Base-by-base conservation (phyloP, 148 eudicot species). In the Mesembryanthemum crystallinum region DNA sequence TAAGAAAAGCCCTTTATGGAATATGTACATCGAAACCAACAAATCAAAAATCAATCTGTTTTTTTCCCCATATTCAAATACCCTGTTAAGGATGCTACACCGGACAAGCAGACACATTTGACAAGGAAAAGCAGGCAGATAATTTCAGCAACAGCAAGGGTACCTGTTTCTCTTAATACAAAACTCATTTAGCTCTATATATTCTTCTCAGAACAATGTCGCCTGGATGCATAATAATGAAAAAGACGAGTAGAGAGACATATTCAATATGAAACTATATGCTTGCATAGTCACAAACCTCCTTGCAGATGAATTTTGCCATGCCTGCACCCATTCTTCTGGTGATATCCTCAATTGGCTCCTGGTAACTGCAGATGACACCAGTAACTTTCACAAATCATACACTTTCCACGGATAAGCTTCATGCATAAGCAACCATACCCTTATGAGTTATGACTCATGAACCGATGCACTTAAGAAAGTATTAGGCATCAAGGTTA, bases 241-340 rank as follows among this genome's bases (percentile, higher is more conserved):
- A 33, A 33, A 45, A 11, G 14, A 8, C 1, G 11, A 45, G 6
- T 0, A 45, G 49, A 10, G 11, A 68, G 57, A 54, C 33, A 23
- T 21, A 54, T 51, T 29, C 49, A 37, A n/a, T 23, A 54, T 14
- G 9, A 74, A 47, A 61, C n/a, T n/a, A n/a, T n/a, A 3, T 43
- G 39, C 15, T 73, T 66, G 39, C 54, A 43, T 5, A 42, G 47
- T 49, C 32, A 83, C 82, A 54, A 78, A 94, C 98, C 97, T 94
- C 98, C 83, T 91, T 87, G 87, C 92, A 86, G 58, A 91, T 91
- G 73, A 89, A 94, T 79, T 90, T 91, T 71, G 96, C 96, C 98
- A 93, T 93, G 79, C 98, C 98, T 68, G 92, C 93, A 78, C 98
- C 98, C 96, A 93, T 90, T 73, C 87, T 84, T 88, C 83, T 89